A percentile compares a stretch with the other conserved stretches of the same genome.
Evolutionary conservation across 2,329 filamentous ascomycete species (phyloP).

Genomic region (Endothia cerciana): DNA sequence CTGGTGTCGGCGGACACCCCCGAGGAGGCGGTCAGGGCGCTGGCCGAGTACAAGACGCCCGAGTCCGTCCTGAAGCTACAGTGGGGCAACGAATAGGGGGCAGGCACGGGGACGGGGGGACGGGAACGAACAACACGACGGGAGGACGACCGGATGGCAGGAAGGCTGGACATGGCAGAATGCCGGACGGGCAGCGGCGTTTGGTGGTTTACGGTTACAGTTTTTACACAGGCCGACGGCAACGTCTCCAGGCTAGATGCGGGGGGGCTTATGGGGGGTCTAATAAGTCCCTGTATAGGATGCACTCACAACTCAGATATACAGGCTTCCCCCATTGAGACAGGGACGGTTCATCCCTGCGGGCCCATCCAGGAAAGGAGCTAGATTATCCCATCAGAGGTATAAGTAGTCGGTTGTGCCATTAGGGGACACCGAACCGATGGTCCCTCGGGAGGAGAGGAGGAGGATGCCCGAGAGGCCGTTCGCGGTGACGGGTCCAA

Average conservation of each 20-base stretch:
- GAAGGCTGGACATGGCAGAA: neutral
- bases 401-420: no score
- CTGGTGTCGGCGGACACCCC: slow-evolving; percentile 75
- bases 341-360: no score
- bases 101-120: neutral
- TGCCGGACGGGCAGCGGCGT: neutral
- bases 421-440: neutral
- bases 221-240: slow-evolving; percentile 11
- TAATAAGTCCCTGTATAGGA: neutral
- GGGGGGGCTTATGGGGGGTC: neutral
- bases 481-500: no score
- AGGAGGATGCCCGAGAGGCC: no score
- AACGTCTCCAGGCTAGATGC: slow-evolving; percentile 14
- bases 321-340: neutral
- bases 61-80: slow-evolving; percentile 77
- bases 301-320: neutral
- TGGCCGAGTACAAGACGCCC: slow-evolving; percentile 77
- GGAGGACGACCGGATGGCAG: neutral
- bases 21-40: slow-evolving; percentile 70
- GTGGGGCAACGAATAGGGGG: slow-evolving; percentile 70
- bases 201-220: neutral
- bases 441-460: no score
- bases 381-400: no score
- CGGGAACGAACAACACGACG: neutral
- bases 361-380: no score